These are phyloP conservation scores for Boletus subluridellus DNA, from an alignment of 1,284 basidiomycete species.

Conservation along the genomic window DNA sequence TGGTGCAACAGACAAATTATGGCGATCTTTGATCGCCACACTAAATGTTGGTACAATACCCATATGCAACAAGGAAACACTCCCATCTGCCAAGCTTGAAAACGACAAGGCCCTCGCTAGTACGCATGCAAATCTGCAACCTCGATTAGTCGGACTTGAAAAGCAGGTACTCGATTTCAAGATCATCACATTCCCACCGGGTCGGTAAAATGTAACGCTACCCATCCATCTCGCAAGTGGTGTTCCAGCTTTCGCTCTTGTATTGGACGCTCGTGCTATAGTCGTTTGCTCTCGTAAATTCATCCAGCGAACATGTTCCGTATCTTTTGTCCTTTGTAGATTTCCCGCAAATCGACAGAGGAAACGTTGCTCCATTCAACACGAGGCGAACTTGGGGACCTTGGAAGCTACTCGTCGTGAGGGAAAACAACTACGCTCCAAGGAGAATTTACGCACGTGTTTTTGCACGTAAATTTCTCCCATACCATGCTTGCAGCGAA, in stretches of 20 bases:
- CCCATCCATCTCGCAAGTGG: constrained; percentile 33
- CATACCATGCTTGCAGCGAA: constrained; percentile 48
- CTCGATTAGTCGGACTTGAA: neutral
- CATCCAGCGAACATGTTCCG: constrained; percentile 41
- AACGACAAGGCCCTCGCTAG: neutral
- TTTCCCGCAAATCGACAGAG: constrained; percentile 35
- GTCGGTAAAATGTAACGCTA: neutral
- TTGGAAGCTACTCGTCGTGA: constrained; percentile 25
- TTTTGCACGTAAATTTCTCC: constrained; percentile 42
- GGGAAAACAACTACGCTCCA: neutral
- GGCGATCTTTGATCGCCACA: neutral
- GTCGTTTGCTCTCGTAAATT: constrained; percentile 36
- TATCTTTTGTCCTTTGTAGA: constrained; percentile 30
- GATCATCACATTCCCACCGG: neutral
- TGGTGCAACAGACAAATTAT: constrained; percentile 11
- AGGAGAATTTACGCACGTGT: constrained; percentile 25
- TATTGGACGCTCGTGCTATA: constrained; percentile 32
- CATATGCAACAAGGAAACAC: neutral
- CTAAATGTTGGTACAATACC: neutral
- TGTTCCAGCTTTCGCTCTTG: constrained; percentile 38
- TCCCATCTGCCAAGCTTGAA: neutral
- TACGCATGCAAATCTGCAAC: neutral
- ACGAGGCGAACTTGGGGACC: constrained; percentile 44
- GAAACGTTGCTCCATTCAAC: constrained; percentile 43
- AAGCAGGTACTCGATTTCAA: neutral